Conservation (phyloP, 305 asterid species). For the Striga hermonthica region DNA sequence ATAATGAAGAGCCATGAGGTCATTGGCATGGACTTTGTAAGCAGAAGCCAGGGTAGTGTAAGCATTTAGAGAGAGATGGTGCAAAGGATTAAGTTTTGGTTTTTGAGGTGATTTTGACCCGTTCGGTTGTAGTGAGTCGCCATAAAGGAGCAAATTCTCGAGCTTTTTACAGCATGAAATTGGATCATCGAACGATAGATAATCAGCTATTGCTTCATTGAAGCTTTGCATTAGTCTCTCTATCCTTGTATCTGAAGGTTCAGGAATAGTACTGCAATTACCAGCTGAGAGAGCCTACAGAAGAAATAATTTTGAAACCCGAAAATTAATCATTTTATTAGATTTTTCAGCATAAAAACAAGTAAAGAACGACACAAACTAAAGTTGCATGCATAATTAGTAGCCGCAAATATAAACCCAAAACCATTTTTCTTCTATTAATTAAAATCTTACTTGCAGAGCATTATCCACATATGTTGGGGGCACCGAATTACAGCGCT, state of each 20-base stretch:
- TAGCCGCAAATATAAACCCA: no score
- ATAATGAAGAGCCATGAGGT: slow-evolving; percentile 34
- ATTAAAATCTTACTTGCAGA: slow-evolving; percentile 49
- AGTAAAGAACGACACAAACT: not conserved
- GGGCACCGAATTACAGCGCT: slow-evolving; percentile 55
- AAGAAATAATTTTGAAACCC: not conserved
- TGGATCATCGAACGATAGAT: slow-evolving; percentile 42
- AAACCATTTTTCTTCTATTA: no score
- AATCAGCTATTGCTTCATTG: slow-evolving; percentile 44
- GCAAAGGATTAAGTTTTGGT: slow-evolving; percentile 43
- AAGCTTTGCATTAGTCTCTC: slow-evolving; percentile 37
- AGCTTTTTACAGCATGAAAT: slow-evolving; percentile 54
- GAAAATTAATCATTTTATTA: not conserved
- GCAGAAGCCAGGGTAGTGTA: slow-evolving; percentile 60
- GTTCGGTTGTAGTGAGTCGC: not conserved
- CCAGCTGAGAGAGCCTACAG: slow-evolving; percentile 39
- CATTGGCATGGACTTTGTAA: slow-evolving; percentile 46
- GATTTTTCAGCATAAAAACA: not conserved
- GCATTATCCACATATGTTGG: slow-evolving; percentile 46
- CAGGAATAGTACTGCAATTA: slow-evolving; percentile 11
- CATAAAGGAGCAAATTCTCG: slow-evolving; percentile 51
- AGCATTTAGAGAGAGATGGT: slow-evolving; percentile 50
- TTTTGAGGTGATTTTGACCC: slow-evolving; percentile 26
- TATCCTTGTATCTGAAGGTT: slow-evolving; percentile 22
- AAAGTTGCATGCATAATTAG: no score